These are phyloP conservation scores for Sugiyamaella mastotermitis DNA, from an alignment of 805 yeast genomes.

Conservation along the genomic window DNA sequence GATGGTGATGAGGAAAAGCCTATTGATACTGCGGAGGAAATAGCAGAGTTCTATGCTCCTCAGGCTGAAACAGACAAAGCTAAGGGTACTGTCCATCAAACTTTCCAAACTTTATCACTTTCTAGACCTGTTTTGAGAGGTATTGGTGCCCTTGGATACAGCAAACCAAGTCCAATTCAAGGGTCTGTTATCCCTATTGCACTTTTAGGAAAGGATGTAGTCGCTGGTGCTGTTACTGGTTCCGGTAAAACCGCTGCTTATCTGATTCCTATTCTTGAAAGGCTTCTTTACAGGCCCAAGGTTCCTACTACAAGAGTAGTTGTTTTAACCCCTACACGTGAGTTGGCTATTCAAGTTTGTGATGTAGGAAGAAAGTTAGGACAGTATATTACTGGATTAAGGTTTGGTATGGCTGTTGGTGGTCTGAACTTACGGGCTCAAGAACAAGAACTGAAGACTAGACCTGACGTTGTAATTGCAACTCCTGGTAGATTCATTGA, in stretches of 20 bases:
- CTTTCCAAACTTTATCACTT: slow-evolving; percentile 70
- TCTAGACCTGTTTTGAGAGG: slow-evolving; percentile 91
- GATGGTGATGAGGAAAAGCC: slow-evolving; percentile 35
- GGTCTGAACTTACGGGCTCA: slow-evolving; percentile 93
- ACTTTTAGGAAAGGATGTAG: slow-evolving; percentile 87
- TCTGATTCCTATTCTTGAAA: slow-evolving; percentile 90
- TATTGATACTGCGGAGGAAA: slow-evolving; percentile 82
- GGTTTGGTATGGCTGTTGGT: slow-evolving; percentile 97
- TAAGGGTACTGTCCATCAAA: slow-evolving; percentile 46
- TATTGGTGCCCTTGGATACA: slow-evolving; percentile 69
- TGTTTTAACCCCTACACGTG: slow-evolving; percentile 94
- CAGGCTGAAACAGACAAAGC: slow-evolving; percentile 48
- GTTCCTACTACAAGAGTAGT: slow-evolving; percentile 85
- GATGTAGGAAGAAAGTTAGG: slow-evolving; percentile 89
- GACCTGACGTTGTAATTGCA: slow-evolving; percentile 96
- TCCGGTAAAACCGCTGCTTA: slow-evolving; percentile 99
- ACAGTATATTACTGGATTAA: slow-evolving; percentile 63
- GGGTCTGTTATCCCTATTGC: slow-evolving; percentile 91
- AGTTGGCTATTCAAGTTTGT: slow-evolving; percentile 89
- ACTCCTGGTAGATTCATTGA: slow-evolving; percentile 99
- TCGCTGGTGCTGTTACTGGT: slow-evolving; percentile 99
- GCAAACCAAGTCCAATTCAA: slow-evolving; percentile 92
- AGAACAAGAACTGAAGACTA: slow-evolving; percentile 83
- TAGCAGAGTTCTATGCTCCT: slow-evolving; percentile 69
- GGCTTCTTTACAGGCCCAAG: slow-evolving; percentile 82